Base-by-base conservation (phyloP, 192 early-diverging fungal species). In the Coemansia sp. region DNA sequence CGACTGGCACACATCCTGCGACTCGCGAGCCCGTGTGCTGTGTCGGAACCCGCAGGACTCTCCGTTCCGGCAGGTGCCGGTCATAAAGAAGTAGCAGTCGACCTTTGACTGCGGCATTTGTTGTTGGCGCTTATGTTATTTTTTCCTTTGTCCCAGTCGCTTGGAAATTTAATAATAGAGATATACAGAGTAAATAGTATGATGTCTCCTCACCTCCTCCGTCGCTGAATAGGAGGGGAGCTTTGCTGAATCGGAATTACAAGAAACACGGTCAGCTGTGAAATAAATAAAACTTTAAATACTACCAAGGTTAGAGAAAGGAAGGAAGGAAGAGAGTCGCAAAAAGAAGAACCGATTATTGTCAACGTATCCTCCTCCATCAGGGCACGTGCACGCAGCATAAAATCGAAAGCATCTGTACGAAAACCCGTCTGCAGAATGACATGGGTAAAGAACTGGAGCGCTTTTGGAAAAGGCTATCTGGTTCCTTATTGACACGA, bases 21-120 rank as follows among this genome's bases (percentile, higher is more conserved):
- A 67, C 11, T 32, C 45, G 10, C 64, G 60, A 1, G 73, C 79
- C 1, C 64, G 60, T 23, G 69, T 63, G 67, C 79, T 81, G 56
- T 81, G 79, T 19, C 79, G 50, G 43, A 81, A 81, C 37, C 56
- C 67, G 12, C 79, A 81, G 15, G 56, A 42, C 43, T 71, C 70
- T 26, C 79, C 79, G 43, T 81, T 81, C 26, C 70, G 73, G 42
- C 79, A 81, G 0, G 79, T 41, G 16, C 73, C 50, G 11, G 61
- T 71, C 37, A 81, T 52, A 58, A 70, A 81, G 60, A 81, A 81
- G 66, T 75, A 74, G 43, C 79, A 81, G 62, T 81, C 79, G 11
- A 74, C 56, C 52, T 67, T 66, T 52, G 57, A 67, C 6, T 68
- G 56, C 52, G 68, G 37, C 75, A 77, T 77, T 5, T 32, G 32